These are phyloP conservation scores for Claviceps digitariae DNA, from an alignment of 2,329 filamentous ascomycete genomes.

Conservation along the genomic window DNA sequence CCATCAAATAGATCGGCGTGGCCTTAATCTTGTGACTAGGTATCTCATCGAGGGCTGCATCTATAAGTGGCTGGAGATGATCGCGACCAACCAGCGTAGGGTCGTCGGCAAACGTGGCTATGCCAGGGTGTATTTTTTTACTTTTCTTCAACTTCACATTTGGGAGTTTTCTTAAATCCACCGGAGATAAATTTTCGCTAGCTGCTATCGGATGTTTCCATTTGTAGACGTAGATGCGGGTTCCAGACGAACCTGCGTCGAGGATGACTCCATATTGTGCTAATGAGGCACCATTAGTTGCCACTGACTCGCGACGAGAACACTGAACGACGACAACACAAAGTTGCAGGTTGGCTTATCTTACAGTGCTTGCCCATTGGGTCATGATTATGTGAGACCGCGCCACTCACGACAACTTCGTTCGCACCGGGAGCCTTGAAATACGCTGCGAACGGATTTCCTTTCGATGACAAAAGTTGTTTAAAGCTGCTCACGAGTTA, in stretches of 20 bases:
- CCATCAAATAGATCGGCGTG: conserved; percentile 89
- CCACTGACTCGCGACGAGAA: neutral
- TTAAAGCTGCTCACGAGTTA: neutral
- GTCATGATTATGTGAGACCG: neutral
- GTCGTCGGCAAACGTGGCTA: conserved; percentile 76
- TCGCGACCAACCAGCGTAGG: conserved; percentile 66
- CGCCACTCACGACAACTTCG: neutral
- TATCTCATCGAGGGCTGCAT: conserved; percentile 69
- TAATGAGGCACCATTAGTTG: conserved; percentile 13
- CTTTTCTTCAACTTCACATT: conserved; percentile 74
- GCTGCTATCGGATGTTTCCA: conserved; percentile 71
- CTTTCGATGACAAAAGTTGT: neutral
- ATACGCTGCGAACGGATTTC: neutral
- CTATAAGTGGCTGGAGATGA: conserved; percentile 65
- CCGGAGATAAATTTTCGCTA: conserved; percentile 31
- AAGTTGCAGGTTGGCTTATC: neutral
- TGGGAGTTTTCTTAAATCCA: conserved; percentile 51
- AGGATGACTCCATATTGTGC: conserved; percentile 83
- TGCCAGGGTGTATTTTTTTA: conserved; percentile 85
- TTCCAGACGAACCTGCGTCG: conserved; percentile 95
- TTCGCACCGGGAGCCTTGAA: neutral
- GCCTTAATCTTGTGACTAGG: conserved; percentile 63
- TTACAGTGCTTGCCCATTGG: conserved; percentile 19
- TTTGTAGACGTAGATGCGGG: conserved; percentile 83
- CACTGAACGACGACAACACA: neutral